Conservation (phyloP, 148 eudicot genomes). For the Polygonum maritimum region DNA sequence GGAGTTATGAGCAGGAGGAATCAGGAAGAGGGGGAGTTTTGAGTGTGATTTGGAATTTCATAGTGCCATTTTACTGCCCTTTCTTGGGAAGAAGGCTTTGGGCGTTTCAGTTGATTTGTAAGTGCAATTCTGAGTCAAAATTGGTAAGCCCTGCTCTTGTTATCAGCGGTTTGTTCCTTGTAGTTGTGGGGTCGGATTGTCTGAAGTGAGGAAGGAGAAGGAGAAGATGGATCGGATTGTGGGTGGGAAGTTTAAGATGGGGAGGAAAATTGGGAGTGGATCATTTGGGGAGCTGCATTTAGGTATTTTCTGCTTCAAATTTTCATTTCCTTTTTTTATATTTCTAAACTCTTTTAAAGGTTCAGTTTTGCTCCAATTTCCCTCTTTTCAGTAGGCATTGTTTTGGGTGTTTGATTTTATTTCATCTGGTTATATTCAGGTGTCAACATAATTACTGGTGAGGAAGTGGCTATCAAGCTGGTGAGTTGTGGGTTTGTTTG, state of each 20-base stretch:
- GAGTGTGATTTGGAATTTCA: neutral
- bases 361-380: neutral
- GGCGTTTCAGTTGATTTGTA: neutral
- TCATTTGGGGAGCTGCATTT: conserved; percentile 53
- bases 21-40: neutral
- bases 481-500: conserved; percentile 4
- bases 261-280: conserved; percentile 56
- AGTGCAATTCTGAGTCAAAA: conserved; percentile 5
- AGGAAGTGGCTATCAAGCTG: conserved; percentile 20
- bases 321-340: neutral
- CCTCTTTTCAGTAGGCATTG: neutral
- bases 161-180: conserved; percentile 5
- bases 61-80: neutral
- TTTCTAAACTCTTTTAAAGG: neutral
- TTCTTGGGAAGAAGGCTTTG: neutral
- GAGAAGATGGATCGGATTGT: conserved; percentile 38
- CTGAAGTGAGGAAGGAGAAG: neutral
- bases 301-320: conserved; percentile 22
- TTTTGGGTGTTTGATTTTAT: neutral
- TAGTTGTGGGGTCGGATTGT: neutral
- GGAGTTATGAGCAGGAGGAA: neutral
- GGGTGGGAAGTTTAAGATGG: conserved; percentile 52
- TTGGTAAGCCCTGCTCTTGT: neutral
- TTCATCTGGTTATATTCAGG: neutral
- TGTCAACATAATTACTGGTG: conserved; percentile 13